Evolutionary conservation across 176 grass and related monocot genomes (phyloP), one percentile per base, ranked within the genome.

Genomic region (Puccinellia tenuiflora): DNA sequence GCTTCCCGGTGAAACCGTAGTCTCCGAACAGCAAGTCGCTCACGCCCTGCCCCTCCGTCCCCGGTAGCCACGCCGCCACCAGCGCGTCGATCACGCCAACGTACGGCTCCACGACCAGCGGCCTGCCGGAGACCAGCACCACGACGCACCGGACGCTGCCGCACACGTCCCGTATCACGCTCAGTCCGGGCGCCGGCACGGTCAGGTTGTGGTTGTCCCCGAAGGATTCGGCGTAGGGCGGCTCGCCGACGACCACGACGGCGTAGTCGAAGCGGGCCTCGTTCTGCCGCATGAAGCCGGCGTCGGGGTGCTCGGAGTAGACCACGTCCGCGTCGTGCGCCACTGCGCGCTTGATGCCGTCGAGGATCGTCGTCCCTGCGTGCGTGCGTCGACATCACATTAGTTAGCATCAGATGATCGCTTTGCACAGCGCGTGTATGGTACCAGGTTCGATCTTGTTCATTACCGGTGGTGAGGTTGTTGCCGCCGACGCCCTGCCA

Each of bases 41-140:
- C 7, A 99, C 88, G 54, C 96, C 96, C 83, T 92, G 93, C 8
- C 93, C 96, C 81, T 96, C 96, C 0, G 91, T 85, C 0, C 96
- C 96, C 17, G 96, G 96, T 71, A 96, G 91, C 96, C 96, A 99
- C 2, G 91, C 93, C 1, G 96, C 96, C 10, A 99, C 91, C 3
- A 99, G 81, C 12, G 96, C 89, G 74, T 99, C 91, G 2, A 96
- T 77, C 29, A 1, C 15, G 1, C 48, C 38, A 7, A 92, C 3
- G 64, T 89, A 91, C 34, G 93, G 93, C 83, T 92, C 85, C 2
- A 92, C 55, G 67, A 96, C 77, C 65, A 96, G 86, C 24, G 90
- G 88, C 81, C 90, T 63, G 3, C 93, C 93, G 16, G 90, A 90
- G 18, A 96, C 28, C 15, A 96, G 56, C 20, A 96, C 72, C 16